These are phyloP conservation scores for Cutaneotrichosporon mucoides DNA, from an alignment of 1,284 basidiomycete genomes.

Conservation along the genomic window DNA sequence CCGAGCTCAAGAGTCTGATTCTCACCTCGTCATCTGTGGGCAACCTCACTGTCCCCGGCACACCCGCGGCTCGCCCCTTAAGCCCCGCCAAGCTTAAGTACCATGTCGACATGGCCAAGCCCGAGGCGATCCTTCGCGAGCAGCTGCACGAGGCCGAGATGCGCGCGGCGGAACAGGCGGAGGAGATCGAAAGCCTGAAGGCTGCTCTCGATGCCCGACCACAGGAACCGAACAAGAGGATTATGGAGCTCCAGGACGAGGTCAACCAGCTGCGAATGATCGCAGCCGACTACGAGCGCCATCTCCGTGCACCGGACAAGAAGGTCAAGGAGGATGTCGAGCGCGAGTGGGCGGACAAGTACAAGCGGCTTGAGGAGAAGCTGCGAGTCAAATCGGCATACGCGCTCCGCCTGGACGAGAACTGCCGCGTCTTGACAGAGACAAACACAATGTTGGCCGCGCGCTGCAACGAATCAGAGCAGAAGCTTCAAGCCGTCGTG, in stretches of 20 bases:
- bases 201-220: constrained; percentile 45
- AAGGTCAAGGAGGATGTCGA: constrained; percentile 75
- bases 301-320: constrained; percentile 63
- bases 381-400: constrained; percentile 52
- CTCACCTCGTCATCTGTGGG: constrained; percentile 71
- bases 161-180: constrained; percentile 69
- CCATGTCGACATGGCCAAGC: constrained; percentile 68
- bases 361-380: constrained; percentile 60
- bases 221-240: constrained; percentile 32
- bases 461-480: constrained; percentile 39
- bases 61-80: constrained; percentile 60
- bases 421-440: constrained; percentile 32
- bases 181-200: constrained; percentile 62
- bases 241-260: constrained; percentile 46
- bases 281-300: constrained; percentile 46
- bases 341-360: constrained; percentile 63
- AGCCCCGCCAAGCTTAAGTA: constrained; percentile 68
- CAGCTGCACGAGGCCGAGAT: constrained; percentile 70
- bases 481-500: constrained; percentile 38
- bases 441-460: constrained; percentile 33
- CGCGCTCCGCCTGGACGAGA: constrained; percentile 44
- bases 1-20: constrained; percentile 80
- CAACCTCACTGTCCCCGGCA: neutral
- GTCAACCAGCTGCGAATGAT: constrained; percentile 43
- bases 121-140: constrained; percentile 74